These are phyloP conservation scores for Hypseocharis bilobata DNA, from an alignment of 441 rosid genomes.

Conservation along the genomic window DNA sequence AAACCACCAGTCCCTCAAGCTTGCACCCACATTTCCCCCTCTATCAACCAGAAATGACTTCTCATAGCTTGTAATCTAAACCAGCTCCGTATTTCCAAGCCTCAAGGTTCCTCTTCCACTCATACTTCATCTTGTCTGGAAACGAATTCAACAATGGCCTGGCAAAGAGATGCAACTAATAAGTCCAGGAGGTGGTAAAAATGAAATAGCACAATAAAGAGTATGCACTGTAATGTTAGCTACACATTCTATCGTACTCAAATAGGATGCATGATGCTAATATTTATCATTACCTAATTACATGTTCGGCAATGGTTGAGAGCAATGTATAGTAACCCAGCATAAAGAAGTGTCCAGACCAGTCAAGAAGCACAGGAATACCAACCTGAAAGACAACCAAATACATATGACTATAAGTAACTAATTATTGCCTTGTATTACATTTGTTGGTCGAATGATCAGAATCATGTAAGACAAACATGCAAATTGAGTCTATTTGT, in stretches of 20 bases:
- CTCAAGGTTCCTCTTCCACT: constrained; percentile 67
- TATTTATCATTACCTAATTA: constrained; percentile 42
- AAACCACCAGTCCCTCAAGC: too few relatives aligned
- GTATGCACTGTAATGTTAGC: background rate
- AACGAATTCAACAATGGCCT: constrained; percentile 46
- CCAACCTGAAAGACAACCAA: constrained; percentile 51
- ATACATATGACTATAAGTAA: constrained; percentile 5
- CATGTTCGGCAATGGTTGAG: constrained; percentile 60
- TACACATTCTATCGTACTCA: too few relatives aligned
- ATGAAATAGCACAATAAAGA: background rate
- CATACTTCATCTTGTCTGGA: constrained; percentile 45
- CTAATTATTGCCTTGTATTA: background rate
- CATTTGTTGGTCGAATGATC: too few relatives aligned
- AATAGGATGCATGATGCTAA: background rate
- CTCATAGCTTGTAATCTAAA: constrained; percentile 65
- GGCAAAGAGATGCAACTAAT: constrained; percentile 10
- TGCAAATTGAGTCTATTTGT: too few relatives aligned
- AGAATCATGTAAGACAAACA: too few relatives aligned
- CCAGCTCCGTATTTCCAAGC: constrained; percentile 95
- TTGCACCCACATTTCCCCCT: too few relatives aligned
- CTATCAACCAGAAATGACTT: too few relatives aligned
- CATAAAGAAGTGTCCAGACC: constrained; percentile 80
- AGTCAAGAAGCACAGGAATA: constrained; percentile 61
- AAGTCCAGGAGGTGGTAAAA: constrained; percentile 7
- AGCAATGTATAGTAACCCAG: constrained; percentile 76